Conservation (phyloP, 2,329 filamentous ascomycete species). For the Tricladium varicosporioides region DNA sequence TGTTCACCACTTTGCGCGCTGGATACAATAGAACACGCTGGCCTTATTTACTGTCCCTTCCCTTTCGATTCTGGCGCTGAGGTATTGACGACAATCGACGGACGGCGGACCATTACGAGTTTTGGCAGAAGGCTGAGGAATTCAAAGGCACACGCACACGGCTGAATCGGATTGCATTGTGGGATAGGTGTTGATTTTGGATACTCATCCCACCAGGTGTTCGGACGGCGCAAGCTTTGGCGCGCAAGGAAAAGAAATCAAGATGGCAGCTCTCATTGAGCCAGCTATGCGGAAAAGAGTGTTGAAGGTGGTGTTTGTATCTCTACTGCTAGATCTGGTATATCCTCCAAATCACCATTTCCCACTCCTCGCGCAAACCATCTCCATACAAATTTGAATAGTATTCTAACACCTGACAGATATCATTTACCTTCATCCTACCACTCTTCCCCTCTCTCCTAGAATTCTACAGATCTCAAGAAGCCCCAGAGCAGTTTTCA, state of each 20-base stretch:
- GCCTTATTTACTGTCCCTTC: slow-evolving; percentile 2
- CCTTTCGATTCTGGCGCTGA: not conserved
- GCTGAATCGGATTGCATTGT: not conserved
- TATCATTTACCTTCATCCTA: slow-evolving; percentile 98
- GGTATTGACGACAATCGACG: too few relatives aligned
- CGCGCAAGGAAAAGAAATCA: not conserved
- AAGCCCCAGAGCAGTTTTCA: slow-evolving; percentile 51
- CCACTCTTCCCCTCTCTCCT: slow-evolving; percentile 93
- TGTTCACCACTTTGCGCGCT: not conserved
- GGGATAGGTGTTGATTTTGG: not conserved
- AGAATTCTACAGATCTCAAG: slow-evolving; percentile 89
- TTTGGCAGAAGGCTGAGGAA: too few relatives aligned
- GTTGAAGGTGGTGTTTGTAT: slow-evolving; percentile 83
- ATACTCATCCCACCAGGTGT: not conserved
- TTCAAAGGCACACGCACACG: too few relatives aligned
- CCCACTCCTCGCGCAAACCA: not conserved
- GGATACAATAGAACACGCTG: slow-evolving; percentile 2
- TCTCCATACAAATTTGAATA: not conserved
- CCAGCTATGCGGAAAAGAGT: slow-evolving; percentile 70
- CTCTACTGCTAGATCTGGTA: slow-evolving; percentile 86
- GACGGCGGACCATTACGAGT: too few relatives aligned
- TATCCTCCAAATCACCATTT: slow-evolving; percentile 31
- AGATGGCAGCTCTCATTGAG: slow-evolving; percentile 42
- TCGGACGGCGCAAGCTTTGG: not conserved
- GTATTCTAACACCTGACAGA: slow-evolving; percentile 49